Conservation (phyloP, 2,329 filamentous ascomycete genomes). For the Fusarium albidum region DNA sequence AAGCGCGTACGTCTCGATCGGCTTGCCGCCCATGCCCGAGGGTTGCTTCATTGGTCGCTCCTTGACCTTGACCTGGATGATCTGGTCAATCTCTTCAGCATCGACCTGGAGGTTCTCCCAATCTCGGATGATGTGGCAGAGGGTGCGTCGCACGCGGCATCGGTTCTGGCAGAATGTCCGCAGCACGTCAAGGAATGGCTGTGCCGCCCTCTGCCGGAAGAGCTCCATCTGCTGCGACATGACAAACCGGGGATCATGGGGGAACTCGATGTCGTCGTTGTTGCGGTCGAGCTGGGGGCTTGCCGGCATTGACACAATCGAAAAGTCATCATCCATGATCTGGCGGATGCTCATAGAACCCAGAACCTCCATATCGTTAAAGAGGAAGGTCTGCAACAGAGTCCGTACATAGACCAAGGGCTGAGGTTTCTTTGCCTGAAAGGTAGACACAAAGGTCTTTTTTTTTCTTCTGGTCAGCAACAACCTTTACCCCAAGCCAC, state of each 20-base stretch:
- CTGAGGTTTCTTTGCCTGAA: slow-evolving; percentile 81
- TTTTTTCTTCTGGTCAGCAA: slow-evolving; percentile 47
- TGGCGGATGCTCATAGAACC: slow-evolving; percentile 74
- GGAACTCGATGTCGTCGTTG: slow-evolving; percentile 80
- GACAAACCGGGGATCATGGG: slow-evolving; percentile 76
- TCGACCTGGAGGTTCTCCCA: slow-evolving; percentile 87
- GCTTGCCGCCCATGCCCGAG: slow-evolving; percentile 45
- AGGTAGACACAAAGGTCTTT: slow-evolving; percentile 76
- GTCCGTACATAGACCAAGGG: slow-evolving; percentile 86
- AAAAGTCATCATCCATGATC: slow-evolving; percentile 84
- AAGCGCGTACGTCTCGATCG: slow-evolving; percentile 68
- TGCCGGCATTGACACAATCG: slow-evolving; percentile 76
- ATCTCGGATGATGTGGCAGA: slow-evolving; percentile 82
- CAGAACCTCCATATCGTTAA: slow-evolving; percentile 74
- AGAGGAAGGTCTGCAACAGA: slow-evolving; percentile 78
- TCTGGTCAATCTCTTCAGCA: slow-evolving; percentile 77
- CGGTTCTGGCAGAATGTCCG: slow-evolving; percentile 89
- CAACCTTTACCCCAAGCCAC: background rate
- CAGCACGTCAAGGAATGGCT: slow-evolving; percentile 84
- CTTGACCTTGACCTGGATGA: slow-evolving; percentile 67
- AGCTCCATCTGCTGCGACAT: slow-evolving; percentile 78
- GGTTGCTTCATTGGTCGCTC: slow-evolving; percentile 66
- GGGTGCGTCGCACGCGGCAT: slow-evolving; percentile 86
- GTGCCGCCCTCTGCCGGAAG: slow-evolving; percentile 66
- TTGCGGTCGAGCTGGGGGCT: slow-evolving; percentile 74